Percentiles rank a stretch among this genome's conserved stretches.
Evolutionary conservation across 805 yeast species (phyloP).

Genomic region (Saturnispora saitoi): DNA sequence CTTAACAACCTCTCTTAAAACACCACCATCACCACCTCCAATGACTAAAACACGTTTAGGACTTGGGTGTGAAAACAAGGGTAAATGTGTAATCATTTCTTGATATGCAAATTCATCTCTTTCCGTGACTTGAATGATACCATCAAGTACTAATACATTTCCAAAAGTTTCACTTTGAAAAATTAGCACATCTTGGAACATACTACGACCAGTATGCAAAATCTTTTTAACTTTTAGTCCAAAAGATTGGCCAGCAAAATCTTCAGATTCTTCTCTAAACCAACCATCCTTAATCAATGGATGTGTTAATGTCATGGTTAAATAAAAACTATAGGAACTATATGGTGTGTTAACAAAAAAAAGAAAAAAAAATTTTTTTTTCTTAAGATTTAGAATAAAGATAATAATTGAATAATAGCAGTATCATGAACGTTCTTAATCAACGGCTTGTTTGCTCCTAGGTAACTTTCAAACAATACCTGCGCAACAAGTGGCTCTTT

Average conservation of each 20-base stretch:
- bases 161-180: slow-evolving; percentile 73
- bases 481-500: slow-evolving; percentile 53
- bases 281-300: slow-evolving; percentile 51
- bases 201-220: slow-evolving; percentile 58
- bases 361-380: background rate
- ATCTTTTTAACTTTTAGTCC: slow-evolving; percentile 53
- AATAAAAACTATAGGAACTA: too few relatives aligned
- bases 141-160: slow-evolving; percentile 82
- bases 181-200: slow-evolving; percentile 74
- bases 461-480: slow-evolving; percentile 65
- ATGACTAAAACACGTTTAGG: slow-evolving; percentile 90
- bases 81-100: slow-evolving; percentile 81
- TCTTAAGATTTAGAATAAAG: background rate
- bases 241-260: slow-evolving; percentile 86
- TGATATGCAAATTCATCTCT: slow-evolving; percentile 91
- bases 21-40: slow-evolving; percentile 99
- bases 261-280: slow-evolving; percentile 71
- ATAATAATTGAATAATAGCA: slow-evolving; percentile 10
- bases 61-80: slow-evolving; percentile 64
- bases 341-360: too few relatives aligned
- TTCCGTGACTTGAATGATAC: slow-evolving; percentile 86
- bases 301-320: background rate
- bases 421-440: slow-evolving; percentile 30
- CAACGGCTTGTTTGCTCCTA: slow-evolving; percentile 61
- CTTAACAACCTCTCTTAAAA: slow-evolving; percentile 86